A percentile compares a stretch with the other conserved stretches of the same genome.
Evolutionary conservation across 2,329 filamentous ascomycete genomes (phyloP).

Genomic region (Cladosporium oxysporum): DNA sequence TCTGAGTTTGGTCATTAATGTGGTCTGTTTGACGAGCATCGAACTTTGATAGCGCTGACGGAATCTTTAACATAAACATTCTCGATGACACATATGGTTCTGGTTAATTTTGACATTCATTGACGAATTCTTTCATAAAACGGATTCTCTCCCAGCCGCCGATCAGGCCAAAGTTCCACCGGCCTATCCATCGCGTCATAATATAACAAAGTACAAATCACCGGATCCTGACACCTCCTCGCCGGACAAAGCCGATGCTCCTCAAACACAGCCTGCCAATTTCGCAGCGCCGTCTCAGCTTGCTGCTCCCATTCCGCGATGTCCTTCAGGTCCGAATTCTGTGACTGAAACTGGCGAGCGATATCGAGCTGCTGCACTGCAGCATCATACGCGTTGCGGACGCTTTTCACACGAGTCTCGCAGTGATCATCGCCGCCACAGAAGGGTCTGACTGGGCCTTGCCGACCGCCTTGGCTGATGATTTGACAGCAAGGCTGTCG

Average conservation of each 20-base stretch:
- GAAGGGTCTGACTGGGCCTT: background rate
- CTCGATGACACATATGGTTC: background rate
- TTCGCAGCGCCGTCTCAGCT: background rate
- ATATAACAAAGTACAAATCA: background rate
- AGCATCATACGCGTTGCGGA: background rate
- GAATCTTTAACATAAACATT: background rate
- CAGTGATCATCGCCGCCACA: conserved; percentile 1
- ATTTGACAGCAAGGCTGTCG: background rate
- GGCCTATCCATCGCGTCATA: conserved; percentile 1
- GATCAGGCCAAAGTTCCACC: conserved; percentile 3
- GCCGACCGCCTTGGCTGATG: background rate
- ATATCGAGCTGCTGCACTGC: background rate
- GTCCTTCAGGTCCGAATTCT: background rate
- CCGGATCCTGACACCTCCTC: background rate
- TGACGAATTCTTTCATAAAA: background rate
- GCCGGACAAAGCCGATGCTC: background rate
- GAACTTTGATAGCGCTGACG: background rate
- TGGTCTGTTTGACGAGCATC: background rate
- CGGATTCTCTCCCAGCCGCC: conserved; percentile 2
- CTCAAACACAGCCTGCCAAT: background rate
- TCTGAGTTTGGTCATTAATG: background rate
- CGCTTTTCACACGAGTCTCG: background rate
- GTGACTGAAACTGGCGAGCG: background rate
- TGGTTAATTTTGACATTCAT: background rate
- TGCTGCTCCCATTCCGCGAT: background rate